phyloP scores from a whole-genome alignment of 2,329 filamentous ascomycete species.

The Ophiostoma montium region DNA sequence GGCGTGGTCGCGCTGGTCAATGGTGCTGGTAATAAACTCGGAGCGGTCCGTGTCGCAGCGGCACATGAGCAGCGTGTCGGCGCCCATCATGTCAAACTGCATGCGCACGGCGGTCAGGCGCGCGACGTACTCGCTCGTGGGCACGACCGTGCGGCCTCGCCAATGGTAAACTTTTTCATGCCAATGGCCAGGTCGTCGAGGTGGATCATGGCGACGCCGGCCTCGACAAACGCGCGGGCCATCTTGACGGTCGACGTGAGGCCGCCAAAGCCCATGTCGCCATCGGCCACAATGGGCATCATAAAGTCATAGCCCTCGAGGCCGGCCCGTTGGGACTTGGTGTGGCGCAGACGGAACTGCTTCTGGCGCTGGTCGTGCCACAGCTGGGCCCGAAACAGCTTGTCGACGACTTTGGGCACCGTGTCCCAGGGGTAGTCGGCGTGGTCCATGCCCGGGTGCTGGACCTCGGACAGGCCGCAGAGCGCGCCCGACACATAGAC shows the following conservation, averaged over 20 bases:
- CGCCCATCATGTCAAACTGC: conserved; percentile 26
- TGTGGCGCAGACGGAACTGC: conserved; percentile 22
- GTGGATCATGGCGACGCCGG: conserved; percentile 28
- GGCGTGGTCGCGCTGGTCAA: conserved; percentile 25
- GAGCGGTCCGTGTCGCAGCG: conserved; percentile 25
- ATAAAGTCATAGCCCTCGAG: conserved; percentile 26
- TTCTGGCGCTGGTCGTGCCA: conserved; percentile 27
- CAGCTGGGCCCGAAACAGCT: conserved; percentile 25
- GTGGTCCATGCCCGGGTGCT: conserved; percentile 25
- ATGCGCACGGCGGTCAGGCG: conserved; percentile 23
- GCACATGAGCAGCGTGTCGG: conserved; percentile 24
- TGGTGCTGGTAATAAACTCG: conserved; percentile 25
- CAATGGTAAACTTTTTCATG: conserved; percentile 29
- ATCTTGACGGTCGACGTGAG: conserved; percentile 27
- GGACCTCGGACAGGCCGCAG: conserved; percentile 24
- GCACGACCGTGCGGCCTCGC: conserved; percentile 25
- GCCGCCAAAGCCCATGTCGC: conserved; percentile 28
- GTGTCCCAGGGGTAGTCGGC: conserved; percentile 29
- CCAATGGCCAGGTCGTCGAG: conserved; percentile 29
- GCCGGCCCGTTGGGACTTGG: conserved; percentile 17
- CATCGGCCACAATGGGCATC: conserved; percentile 26
- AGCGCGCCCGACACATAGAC: conserved; percentile 27
- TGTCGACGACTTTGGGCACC: conserved; percentile 25
- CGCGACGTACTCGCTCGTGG: conserved; percentile 24
- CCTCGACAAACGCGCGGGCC: conserved; percentile 26